Base-by-base conservation (phyloP, 1,284 basidiomycete genomes). In the Takashimella koratensis region DNA sequence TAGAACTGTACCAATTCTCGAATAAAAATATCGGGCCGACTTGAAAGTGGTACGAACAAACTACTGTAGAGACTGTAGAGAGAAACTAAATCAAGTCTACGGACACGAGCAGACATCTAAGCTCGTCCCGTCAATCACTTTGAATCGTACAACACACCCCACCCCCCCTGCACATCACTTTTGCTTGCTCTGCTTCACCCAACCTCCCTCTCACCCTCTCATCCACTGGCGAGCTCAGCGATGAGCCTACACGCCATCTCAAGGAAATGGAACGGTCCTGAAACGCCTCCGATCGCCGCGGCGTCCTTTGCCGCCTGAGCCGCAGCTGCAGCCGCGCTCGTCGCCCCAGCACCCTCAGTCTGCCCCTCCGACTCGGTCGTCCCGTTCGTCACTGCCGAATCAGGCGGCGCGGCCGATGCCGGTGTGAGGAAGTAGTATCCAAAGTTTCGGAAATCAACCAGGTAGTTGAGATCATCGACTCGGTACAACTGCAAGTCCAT, bases 401-500 rank as follows among this genome's bases (percentile, higher is more conserved):
- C 74, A 20, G 80, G 82, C 79, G 84, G 83, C 61, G 86, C 86
- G 60, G 84, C 88, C 62, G 80, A 84, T 83, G 84, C 19, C 77
- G 79, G 5, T 3, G 57, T 57, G 82, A 66, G 81, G 79, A 62
- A 65, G 75, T 93, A 93, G 57, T 94, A 90, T 66, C 90, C 91
- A 70, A 97, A 89, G 78, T 98, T 95, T 65, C 96, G 85, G 78
- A 99, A 98, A 72, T 98, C 95, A 58, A 98, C 96, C 26, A 98
- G 83, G 76, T 97, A 98, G 77, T 98, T 98, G 71, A 87, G 85
- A 30, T 87, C 86, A 73, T 98, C 95, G 23, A 98, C 91, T 79
- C 90, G 88, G 74, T 98, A 98, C 43, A 98, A 81, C 66, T 98
- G 93, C 2, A 98, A 81, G 76, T 98, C 96, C 94, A 98, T 97